These are phyloP conservation scores for Sporothrix brasiliensis DNA, from an alignment of 2,329 filamentous ascomycete genomes.

Conservation along the genomic window DNA sequence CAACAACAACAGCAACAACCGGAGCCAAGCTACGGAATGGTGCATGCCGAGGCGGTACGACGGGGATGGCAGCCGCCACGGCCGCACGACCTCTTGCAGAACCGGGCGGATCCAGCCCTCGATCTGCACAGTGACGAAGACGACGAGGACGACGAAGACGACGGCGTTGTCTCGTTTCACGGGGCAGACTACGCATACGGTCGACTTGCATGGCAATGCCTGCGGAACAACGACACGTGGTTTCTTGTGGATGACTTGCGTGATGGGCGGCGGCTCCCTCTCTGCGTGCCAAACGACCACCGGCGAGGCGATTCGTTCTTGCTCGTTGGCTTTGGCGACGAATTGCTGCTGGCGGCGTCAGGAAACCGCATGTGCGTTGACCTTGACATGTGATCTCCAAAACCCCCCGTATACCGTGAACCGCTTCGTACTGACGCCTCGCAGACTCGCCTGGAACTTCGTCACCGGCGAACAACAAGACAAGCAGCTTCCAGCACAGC, in stretches of 20 bases:
- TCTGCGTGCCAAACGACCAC: conserved; percentile 13
- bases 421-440: background rate
- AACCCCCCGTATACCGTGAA: background rate
- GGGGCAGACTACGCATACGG: conserved; percentile 33
- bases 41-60: background rate
- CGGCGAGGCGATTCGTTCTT: conserved; percentile 29
- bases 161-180: background rate
- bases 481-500: conserved; percentile 31
- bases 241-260: conserved; percentile 35
- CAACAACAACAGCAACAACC: background rate
- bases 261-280: conserved; percentile 21
- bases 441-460: conserved; percentile 33
- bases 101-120: background rate
- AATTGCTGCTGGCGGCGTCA: conserved; percentile 27
- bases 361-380: conserved; percentile 29
- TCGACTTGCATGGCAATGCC: conserved; percentile 33
- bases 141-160: background rate
- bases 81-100: conserved; percentile 2
- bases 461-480: conserved; percentile 25
- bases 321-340: conserved; percentile 31
- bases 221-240: conserved; percentile 1
- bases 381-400: background rate
- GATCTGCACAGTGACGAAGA: background rate
- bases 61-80: background rate
- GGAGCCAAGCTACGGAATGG: background rate